Base-by-base conservation (phyloP, 2,329 filamentous ascomycete genomes). In the Xylariaceae sp. region DNA sequence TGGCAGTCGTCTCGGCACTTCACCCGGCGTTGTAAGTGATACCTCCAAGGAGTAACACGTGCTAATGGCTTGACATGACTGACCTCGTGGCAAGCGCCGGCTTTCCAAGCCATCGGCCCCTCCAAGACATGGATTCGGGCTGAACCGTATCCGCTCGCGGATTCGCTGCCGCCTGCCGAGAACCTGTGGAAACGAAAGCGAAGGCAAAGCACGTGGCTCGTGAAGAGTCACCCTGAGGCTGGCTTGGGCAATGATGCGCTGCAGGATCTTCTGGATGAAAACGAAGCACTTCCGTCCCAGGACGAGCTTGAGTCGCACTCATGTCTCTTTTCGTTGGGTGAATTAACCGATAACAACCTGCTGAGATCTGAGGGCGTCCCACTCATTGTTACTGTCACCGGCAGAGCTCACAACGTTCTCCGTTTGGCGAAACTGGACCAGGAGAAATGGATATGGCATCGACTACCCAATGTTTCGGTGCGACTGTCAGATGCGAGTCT, bases 371-470 rank as follows among this genome's bases (percentile, higher is more conserved):
- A 58, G 1, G 70, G 67, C 13, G 71, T 71, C 10, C 72, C 75
- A 1, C 71, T 75, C 65, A 75, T 79, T 61, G 82, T 76, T 62
- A 79, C 74, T 66, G 79, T 75, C 4, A 75, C 79, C 2, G 87
- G 87, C n/a, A 77, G 79, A 53, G 79, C 78, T 11, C 82, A 84
- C 1, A 81, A 86, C 63, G 73, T 82, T 1, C 72, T 90, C 8
- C 81, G 82, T 2, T 68, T 90, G 2, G 71, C 80, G 3, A 75
- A 76, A 5, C 70, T 87, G 3, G 74, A 77, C 2, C 70, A 78
- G 18, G 79, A 83, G 52, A 75, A 74, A 52, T 82, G 81, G 73
- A 76, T 78, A n/a, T 88, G 86, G 84, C 72, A 70, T 0, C 69
- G 73, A 2, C 72, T 80, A 42, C 73, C 74, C 42, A 76, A 76